phyloP scores from a whole-genome alignment of 163 green algal species.

The Scenedesmus sp. region DNA sequence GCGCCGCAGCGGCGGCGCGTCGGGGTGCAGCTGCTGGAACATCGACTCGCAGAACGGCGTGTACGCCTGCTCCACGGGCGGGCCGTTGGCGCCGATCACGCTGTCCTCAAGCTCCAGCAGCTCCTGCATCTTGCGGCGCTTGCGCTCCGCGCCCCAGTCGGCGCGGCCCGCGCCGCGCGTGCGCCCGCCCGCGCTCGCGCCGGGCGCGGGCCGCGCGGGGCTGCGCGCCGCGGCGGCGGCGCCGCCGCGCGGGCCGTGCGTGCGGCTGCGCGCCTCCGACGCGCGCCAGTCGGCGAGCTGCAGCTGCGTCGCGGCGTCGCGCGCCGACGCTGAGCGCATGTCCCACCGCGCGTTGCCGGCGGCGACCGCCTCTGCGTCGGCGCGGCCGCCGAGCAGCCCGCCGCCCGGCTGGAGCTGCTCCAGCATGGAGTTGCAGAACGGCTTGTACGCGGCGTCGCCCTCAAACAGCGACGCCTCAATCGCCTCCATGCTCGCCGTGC shows the following conservation, averaged over 20 bases:
- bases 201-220: background rate
- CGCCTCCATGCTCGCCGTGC: background rate
- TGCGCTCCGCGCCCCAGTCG: conserved; percentile 25
- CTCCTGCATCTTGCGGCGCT: conserved; percentile 24
- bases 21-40: conserved; percentile 25
- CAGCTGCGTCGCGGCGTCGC: conserved; percentile 16
- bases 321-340: background rate
- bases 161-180: background rate
- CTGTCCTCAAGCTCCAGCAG: conserved; percentile 39
- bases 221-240: background rate
- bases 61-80: background rate
- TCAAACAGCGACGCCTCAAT: conserved; percentile 17
- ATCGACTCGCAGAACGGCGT: conserved; percentile 43
- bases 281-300: conserved; percentile 31
- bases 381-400: background rate
- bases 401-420: conserved; percentile 13
- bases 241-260: background rate
- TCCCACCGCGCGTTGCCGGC: background rate
- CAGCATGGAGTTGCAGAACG: conserved; percentile 38
- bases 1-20: conserved; percentile 3
- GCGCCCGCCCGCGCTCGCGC: background rate
- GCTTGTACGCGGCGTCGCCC: conserved; percentile 9
- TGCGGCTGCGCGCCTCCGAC: background rate
- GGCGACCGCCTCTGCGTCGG: background rate
- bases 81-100: background rate